Evolutionary conservation across 1,284 basidiomycete species (phyloP).

Genomic region (Microbotryum intermedium): DNA sequence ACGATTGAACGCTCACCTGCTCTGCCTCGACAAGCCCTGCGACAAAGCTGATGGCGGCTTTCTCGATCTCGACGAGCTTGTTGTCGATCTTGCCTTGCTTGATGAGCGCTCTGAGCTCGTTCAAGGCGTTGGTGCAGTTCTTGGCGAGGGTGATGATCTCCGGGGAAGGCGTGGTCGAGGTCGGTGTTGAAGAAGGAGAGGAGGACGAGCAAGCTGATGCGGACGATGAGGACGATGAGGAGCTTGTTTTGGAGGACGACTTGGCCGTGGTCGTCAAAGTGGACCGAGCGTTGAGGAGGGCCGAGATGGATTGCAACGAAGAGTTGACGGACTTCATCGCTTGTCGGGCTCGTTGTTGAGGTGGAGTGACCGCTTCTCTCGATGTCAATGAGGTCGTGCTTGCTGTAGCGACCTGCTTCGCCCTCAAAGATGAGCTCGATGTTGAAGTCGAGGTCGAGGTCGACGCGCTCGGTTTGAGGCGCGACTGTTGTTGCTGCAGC

Average conservation of each 20-base stretch:
- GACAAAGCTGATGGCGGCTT: constrained; percentile 55
- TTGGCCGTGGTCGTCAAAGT: no score
- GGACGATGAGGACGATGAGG: constrained; percentile 12
- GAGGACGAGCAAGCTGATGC: no score
- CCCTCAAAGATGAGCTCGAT: no score
- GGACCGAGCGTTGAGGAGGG: constrained; percentile 40
- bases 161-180: not conserved
- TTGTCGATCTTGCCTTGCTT: constrained; percentile 19
- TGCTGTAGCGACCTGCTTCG: no score
- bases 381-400: no score
- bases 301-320: constrained; percentile 52
- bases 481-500: no score
- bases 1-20: no score
- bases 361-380: not conserved
- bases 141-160: constrained; percentile 31
- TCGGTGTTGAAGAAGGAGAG: not conserved
- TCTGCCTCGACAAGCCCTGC: constrained; percentile 58
- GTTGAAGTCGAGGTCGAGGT: no score
- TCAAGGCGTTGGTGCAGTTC: constrained; percentile 34
- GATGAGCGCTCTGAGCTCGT: constrained; percentile 38
- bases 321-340: constrained; percentile 49
- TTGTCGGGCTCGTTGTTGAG: constrained; percentile 16
- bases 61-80: constrained; percentile 53
- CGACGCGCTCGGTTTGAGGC: no score
- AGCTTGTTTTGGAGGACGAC: not conserved